Conservation (phyloP, 2,329 filamentous ascomycete genomes). For the Colletotrichum navitas region DNA sequence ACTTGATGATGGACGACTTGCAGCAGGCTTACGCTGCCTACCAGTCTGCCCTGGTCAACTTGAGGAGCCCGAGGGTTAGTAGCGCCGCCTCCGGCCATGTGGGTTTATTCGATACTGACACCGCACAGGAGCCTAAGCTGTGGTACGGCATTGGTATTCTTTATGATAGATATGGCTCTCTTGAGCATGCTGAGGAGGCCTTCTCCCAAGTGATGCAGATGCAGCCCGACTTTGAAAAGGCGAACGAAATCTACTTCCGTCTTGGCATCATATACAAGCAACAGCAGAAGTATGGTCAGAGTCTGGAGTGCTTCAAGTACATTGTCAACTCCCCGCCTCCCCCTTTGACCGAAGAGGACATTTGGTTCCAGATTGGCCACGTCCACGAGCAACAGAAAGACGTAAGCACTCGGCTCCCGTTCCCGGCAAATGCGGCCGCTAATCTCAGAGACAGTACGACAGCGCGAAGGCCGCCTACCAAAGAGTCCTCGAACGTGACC, state of each 20-base stretch:
- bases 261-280: constrained; percentile 99
- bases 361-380: constrained; percentile 99
- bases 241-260: constrained; percentile 98
- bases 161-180: constrained; percentile 94
- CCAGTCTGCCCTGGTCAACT: constrained; percentile 92
- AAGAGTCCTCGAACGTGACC: constrained; percentile 92
- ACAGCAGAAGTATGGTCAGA: constrained; percentile 92
- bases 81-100: constrained; percentile 7
- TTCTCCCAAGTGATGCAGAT: constrained; percentile 99
- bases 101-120: constrained; percentile 41
- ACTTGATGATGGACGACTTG: constrained; percentile 97
- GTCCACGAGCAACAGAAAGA: constrained; percentile 99
- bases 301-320: constrained; percentile 98
- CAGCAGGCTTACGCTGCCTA: constrained; percentile 98
- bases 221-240: constrained; percentile 97
- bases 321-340: constrained; percentile 94
- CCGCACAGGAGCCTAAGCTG: constrained; percentile 84
- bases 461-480: constrained; percentile 92
- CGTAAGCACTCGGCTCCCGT: constrained; percentile 66
- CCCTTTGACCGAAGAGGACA: constrained; percentile 95
- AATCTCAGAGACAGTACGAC: constrained; percentile 77
- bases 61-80: constrained; percentile 90
- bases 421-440: constrained; percentile 48
- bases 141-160: constrained; percentile 99
- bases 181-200: constrained; percentile 97